phyloP scores from a whole-genome alignment of 1,284 basidiomycete species.

The Malassezia obtusa region DNA sequence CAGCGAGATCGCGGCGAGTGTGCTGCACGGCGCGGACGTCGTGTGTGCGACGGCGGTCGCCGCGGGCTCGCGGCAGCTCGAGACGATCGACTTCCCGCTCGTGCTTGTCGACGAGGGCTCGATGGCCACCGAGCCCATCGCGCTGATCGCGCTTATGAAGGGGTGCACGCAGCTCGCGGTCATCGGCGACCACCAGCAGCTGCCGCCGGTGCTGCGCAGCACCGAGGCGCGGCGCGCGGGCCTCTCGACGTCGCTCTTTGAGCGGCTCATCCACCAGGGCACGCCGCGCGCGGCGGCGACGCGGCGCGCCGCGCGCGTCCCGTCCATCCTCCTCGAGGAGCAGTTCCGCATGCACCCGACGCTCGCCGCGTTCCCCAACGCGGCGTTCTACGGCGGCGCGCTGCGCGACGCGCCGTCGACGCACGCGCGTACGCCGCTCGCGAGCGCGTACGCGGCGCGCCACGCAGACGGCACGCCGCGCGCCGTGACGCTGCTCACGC shows the following conservation, averaged over 20 bases:
- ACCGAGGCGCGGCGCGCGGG: constrained; percentile 56
- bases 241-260: constrained; percentile 72
- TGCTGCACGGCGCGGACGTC: constrained; percentile 49
- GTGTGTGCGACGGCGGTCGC: constrained; percentile 48
- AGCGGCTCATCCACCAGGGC: constrained; percentile 70
- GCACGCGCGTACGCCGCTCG: constrained; percentile 19
- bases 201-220: constrained; percentile 72
- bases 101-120: constrained; percentile 90
- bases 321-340: constrained; percentile 63
- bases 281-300: constrained; percentile 4
- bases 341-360: constrained; percentile 92
- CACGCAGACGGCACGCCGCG: neutral
- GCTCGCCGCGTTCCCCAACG: constrained; percentile 73
- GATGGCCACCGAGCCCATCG: constrained; percentile 78
- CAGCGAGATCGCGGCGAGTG: constrained; percentile 40
- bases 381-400: constrained; percentile 66
- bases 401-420: constrained; percentile 59
- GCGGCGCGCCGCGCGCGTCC: constrained; percentile 53
- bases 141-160: constrained; percentile 50
- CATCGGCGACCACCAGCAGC: constrained; percentile 90
- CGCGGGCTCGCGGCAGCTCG: constrained; percentile 22
- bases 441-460: constrained; percentile 22
- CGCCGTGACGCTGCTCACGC: constrained; percentile 11
- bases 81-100: constrained; percentile 72
- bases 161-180: constrained; percentile 67